phyloP scores from a whole-genome alignment of 371 early-diverging fungal species.

The Mortierella sp. region DNA sequence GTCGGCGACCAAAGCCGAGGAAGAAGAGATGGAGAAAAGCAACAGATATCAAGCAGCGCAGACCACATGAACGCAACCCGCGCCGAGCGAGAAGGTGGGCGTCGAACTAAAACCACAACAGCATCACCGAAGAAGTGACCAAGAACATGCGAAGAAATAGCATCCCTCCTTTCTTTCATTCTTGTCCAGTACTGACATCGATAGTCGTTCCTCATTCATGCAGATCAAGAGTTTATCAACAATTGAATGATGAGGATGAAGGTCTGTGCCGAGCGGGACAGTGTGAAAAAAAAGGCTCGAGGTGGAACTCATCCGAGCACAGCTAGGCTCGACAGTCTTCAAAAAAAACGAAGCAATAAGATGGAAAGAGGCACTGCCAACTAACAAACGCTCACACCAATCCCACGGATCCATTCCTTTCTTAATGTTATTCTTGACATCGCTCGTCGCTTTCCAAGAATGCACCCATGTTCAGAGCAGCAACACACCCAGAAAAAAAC shows the following conservation, averaged over 20 bases:
- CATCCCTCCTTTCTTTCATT: neutral
- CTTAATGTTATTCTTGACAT: neutral
- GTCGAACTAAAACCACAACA: neutral
- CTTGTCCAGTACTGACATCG: neutral
- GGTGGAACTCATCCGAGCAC: neutral
- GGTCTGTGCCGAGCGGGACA: neutral
- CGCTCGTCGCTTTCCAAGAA: neutral
- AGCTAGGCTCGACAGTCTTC: neutral
- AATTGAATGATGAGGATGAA: neutral
- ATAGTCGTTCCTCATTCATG: neutral
- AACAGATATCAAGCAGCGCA: neutral
- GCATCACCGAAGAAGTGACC: neutral
- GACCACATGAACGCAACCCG: neutral
- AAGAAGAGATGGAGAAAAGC: neutral
- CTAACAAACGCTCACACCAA: neutral
- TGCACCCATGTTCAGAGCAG: neutral
- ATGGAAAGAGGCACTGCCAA: neutral
- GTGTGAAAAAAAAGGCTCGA: neutral
- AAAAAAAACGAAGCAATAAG: neutral
- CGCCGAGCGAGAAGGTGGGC: neutral
- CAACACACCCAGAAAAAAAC: neutral
- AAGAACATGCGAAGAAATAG: neutral
- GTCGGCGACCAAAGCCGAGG: neutral
- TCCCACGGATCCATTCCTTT: neutral
- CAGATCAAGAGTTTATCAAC: neutral